Base-by-base conservation (phyloP, 1,139 yeast species). In the Yamadazyma epiphylla region DNA sequence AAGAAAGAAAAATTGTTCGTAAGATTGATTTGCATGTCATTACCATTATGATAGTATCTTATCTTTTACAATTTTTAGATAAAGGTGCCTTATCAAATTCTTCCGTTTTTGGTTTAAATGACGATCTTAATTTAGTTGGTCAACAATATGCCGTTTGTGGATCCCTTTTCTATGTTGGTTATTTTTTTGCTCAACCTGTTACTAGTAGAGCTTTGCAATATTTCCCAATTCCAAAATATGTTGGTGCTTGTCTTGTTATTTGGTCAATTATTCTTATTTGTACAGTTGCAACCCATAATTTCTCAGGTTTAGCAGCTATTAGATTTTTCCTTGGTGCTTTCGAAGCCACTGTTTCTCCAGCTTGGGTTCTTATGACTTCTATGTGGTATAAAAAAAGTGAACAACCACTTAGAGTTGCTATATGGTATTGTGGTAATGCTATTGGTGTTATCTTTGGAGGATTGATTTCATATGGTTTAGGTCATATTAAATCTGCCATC, bases 41-140 rank as follows among this genome's bases (percentile, higher is more conserved):
- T 42, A 77, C 83, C 0, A 36, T 77, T 28, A 59, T 77, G 59
- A 67, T 77, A 43, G 36, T 72, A 11, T 48, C 76, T 13, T 75
- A 76, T 49, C 64, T 76, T 6, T 53, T 65, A 22, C 85, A 78
- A 51, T 75, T 66, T 37, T 74, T 79, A 74, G 86, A 80, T 48
- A 80, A 80, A 45, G 52, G 62, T 9, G 57, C 82, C 9, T 71
- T 64, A 22, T 58, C 77, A 10, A 69, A 68, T 32, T 83, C 83
- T 2, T 68, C 84, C 1, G 65, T 79, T 28, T 62, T 77, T 60
- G 83, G 82, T 2, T 58, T 77, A 24, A 49, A 63, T 35, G 49
- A 46, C 3, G 73, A 66, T 33, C 51, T 70, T 33, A 38, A 62
- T 5, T 70, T 75, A 78, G 46, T 42, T 13, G 74, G 76, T 20